Conservation (phyloP, 2,329 filamentous ascomycete genomes). For the Colletotrichum sublineola region DNA sequence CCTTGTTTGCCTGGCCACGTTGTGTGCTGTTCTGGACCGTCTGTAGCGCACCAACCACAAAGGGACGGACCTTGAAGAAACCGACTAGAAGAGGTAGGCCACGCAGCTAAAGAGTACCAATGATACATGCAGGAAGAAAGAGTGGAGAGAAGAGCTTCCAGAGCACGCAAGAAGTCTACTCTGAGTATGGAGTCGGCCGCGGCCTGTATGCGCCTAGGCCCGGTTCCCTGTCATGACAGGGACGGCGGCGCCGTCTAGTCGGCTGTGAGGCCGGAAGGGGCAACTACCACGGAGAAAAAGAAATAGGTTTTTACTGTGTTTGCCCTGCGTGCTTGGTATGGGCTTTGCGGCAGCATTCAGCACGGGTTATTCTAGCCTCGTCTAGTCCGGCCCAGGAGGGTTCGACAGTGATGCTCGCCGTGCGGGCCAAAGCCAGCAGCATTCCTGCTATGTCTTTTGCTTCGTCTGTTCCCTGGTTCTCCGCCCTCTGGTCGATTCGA, state of each 20-base stretch:
- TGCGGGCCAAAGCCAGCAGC: slow-evolving; percentile 5
- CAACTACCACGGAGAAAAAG: not conserved
- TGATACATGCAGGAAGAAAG: too few relatives aligned
- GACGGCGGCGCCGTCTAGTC: slow-evolving; percentile 2
- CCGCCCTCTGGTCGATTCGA: slow-evolving; percentile 16
- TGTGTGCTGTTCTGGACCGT: not conserved
- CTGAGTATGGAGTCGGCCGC: not conserved
- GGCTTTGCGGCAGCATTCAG: slow-evolving; percentile 10
- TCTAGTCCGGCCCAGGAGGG: not conserved
- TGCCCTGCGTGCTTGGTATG: slow-evolving; percentile 13
- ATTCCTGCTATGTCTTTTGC: not conserved
- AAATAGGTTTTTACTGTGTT: not conserved
- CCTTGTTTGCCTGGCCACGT: slow-evolving; percentile 2
- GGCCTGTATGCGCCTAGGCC: not conserved
- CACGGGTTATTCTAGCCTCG: slow-evolving; percentile 10
- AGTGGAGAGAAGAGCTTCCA: not conserved
- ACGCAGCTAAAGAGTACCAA: not conserved
- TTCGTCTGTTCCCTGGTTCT: slow-evolving; percentile 7
- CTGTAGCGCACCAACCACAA: slow-evolving; percentile 20
- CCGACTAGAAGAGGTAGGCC: not conserved
- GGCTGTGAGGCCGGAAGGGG: slow-evolving; percentile 8
- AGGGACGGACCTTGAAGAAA: not conserved
- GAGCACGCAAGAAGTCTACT: slow-evolving; percentile 5
- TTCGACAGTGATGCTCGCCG: not conserved
- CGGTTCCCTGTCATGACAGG: slow-evolving; percentile 11